phyloP scores from a whole-genome alignment of 164 flowering plant genomes.

The Chimonanthus salicifolius region DNA sequence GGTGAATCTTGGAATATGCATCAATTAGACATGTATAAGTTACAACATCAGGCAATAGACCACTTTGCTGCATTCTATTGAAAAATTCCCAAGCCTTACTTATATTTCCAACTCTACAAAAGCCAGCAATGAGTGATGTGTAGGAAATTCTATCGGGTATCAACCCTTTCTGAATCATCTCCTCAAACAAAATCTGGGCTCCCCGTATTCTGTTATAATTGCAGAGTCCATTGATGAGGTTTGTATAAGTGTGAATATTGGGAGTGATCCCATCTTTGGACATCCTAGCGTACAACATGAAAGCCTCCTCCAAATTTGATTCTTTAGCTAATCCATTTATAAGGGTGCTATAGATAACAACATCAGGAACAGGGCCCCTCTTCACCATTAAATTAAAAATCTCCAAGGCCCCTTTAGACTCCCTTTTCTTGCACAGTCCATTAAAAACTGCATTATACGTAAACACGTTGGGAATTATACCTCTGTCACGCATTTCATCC shows the following conservation, averaged over 20 bases:
- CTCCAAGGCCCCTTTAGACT: constrained; percentile 31
- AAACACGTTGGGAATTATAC: constrained; percentile 32
- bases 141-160: constrained; percentile 39
- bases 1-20: constrained; percentile 34
- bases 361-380: constrained; percentile 37
- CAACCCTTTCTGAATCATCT: constrained; percentile 34
- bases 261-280: constrained; percentile 32
- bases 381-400: constrained; percentile 48
- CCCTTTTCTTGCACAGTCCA: constrained; percentile 33
- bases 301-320: constrained; percentile 30
- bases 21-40: constrained; percentile 52
- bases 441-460: constrained; percentile 38
- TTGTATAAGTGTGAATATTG: constrained; percentile 30
- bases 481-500: constrained; percentile 32
- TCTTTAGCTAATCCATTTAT: constrained; percentile 50
- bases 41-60: constrained; percentile 33
- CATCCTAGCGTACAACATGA: constrained; percentile 27
- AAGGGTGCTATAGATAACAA: constrained; percentile 34
- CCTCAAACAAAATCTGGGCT: constrained; percentile 37
- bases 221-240: constrained; percentile 35
- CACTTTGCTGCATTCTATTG: constrained; percentile 31
- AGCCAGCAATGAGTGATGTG: constrained; percentile 53
- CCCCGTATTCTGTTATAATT: constrained; percentile 17
- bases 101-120: constrained; percentile 37
- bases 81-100: constrained; percentile 32